phyloP scores from a whole-genome alignment of 306 rosid species.

The Cucumis melo region DNA sequence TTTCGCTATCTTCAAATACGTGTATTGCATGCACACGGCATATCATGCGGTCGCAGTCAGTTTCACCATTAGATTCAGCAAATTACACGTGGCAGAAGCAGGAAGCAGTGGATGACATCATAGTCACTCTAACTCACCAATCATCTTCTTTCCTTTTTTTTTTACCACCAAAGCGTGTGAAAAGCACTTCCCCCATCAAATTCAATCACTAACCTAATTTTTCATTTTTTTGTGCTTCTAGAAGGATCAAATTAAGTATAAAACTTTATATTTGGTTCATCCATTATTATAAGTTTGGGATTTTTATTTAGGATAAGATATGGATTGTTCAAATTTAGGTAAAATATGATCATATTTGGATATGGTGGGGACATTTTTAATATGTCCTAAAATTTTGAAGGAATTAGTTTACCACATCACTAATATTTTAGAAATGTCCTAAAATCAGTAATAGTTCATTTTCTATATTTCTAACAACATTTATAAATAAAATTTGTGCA shows the following conservation, averaged over 20 bases:
- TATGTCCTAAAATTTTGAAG: no score
- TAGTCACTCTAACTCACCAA: background rate
- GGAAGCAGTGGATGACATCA: background rate
- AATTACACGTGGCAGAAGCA: background rate
- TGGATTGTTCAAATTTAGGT: background rate
- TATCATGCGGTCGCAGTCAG: background rate
- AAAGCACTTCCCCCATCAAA: background rate
- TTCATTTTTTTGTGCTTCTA: background rate
- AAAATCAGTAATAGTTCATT: no score
- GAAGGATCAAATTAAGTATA: background rate
- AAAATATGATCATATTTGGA: background rate
- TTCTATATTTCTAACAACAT: no score
- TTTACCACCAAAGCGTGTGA: background rate
- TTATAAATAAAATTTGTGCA: no score
- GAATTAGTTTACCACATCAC: no score
- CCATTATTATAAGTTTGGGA: background rate
- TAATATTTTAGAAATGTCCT: no score
- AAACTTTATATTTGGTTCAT: background rate
- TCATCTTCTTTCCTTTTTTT: background rate
- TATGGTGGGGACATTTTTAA: background rate
- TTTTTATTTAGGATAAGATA: background rate
- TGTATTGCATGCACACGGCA: constrained; percentile 5
- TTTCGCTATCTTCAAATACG: background rate
- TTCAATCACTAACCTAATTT: background rate
- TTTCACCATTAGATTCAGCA: background rate